Conservation (phyloP, 1,284 basidiomycete species). For the Leccinum subfulvum region DNA sequence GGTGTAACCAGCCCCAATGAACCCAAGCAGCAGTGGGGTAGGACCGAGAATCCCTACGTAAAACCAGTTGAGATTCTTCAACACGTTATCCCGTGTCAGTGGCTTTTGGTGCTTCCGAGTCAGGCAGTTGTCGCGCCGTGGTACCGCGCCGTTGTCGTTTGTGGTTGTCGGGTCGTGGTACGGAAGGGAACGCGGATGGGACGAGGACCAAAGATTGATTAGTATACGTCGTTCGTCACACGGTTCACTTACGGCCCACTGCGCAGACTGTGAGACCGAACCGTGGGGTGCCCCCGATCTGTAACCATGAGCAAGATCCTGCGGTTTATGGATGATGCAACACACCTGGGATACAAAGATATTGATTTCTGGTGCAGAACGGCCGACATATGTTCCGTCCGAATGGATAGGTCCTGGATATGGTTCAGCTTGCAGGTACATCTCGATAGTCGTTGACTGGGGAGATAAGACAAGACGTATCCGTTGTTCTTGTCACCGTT, state of each 20-base stretch:
- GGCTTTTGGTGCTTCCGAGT: conserved; percentile 73
- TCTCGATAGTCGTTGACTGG: conserved; percentile 57
- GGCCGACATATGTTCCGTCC: conserved; percentile 56
- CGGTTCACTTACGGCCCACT: conserved; percentile 43
- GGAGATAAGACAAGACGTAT: conserved; percentile 52
- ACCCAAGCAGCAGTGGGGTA: conserved; percentile 69
- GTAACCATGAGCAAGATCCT: conserved; percentile 12
- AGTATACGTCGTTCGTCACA: conserved; percentile 7
- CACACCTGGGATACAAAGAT: conserved; percentile 56
- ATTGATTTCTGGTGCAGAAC: conserved; percentile 70
- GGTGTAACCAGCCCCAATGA: conserved; percentile 66
- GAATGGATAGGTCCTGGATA: conserved; percentile 62
- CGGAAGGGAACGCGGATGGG: too few species aligned
- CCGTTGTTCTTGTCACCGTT: conserved; percentile 39
- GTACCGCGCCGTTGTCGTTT: too few species aligned
- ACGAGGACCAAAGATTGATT: not conserved
- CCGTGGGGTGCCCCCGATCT: conserved; percentile 38
- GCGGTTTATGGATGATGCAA: not conserved
- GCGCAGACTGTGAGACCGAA: conserved; percentile 48
- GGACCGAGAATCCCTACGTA: conserved; percentile 63
- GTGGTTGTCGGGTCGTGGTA: too few species aligned
- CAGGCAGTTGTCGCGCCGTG: too few species aligned
- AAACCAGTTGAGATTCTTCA: conserved; percentile 75
- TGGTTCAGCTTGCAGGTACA: conserved; percentile 65
- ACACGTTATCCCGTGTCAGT: conserved; percentile 64